Evolutionary conservation across 768 basidiomycete species (phyloP).

Genomic region (Lactarius psammicola): DNA sequence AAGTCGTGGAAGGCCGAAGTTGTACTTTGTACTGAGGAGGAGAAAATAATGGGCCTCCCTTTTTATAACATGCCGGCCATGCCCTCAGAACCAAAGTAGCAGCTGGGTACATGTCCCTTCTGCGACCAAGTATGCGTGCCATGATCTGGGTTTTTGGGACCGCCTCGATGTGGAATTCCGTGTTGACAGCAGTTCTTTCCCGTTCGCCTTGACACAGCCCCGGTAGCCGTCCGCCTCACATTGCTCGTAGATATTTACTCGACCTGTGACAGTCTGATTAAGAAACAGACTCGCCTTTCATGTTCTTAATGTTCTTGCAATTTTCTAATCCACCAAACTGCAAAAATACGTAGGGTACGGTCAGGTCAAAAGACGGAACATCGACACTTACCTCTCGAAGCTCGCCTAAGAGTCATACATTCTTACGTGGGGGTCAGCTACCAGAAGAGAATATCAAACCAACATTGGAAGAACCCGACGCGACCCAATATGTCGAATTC

Average conservation of each 20-base stretch:
- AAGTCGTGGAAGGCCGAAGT: constrained; percentile 12
- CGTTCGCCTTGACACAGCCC: background rate
- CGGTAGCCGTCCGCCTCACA: background rate
- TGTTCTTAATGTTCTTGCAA: background rate
- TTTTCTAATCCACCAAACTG: background rate
- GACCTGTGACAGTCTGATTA: background rate
- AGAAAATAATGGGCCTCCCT: background rate
- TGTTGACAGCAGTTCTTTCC: constrained; percentile 8
- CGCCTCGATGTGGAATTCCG: constrained; percentile 7
- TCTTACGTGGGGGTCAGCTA: constrained; percentile 5
- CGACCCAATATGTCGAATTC: background rate
- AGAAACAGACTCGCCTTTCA: background rate
- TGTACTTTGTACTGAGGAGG: constrained; percentile 9
- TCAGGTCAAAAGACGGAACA: background rate
- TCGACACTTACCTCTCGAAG: background rate
- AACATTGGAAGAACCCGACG: background rate
- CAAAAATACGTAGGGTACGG: background rate
- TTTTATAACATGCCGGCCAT: constrained; percentile 11
- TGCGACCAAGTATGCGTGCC: background rate
- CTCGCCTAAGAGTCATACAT: background rate
- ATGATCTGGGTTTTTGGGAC: constrained; percentile 1
- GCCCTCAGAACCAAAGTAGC: background rate
- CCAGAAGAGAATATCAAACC: constrained; percentile 4
- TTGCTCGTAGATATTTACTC: background rate
- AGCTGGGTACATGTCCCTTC: background rate